Evolutionary conservation across 1,284 basidiomycete species (phyloP), one percentile per base, ranked within the genome.

Genomic region (Papiliotrema laurentii): DNA sequence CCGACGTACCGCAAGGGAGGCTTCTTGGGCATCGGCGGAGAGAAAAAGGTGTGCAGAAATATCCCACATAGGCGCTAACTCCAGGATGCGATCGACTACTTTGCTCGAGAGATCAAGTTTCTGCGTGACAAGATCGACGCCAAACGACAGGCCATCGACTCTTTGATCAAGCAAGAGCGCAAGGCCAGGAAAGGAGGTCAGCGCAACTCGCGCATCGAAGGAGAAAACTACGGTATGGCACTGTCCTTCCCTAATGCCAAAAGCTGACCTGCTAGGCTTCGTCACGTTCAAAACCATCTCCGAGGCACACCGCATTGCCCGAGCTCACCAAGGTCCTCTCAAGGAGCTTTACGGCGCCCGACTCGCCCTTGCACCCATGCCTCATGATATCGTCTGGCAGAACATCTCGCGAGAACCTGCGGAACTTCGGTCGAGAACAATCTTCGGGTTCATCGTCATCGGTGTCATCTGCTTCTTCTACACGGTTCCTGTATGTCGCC

Each of bases 221-320:
- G 89, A 2, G 89, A 94, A 73, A 88, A 83, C 66, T 94, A 92
- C 70, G 92, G 75, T 51, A 59, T 26, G n/a, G n/a, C n/a, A n/a
- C n/a, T n/a, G 58, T 43, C 14, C 14, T 7, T 7, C 33, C 6
- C 19, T 3, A 2, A 2, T 11, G 16, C 19, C 9, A 4, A 2
- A 1, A 14, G 43, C 37, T 45, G 46, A 37, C 14, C 33, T 35
- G 25, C 31, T 27, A 66, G 66, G 89, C 14, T 94, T 94, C 68
- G 89, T 91, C 2, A 91, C 89, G 21, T 87, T 96, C 83, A 90
- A 88, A 44, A 85, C 90, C 0, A 87, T 96, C 10, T 85, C 89
- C 0, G 93, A 91, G 62, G 90, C 92, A 0, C 73, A 75, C 55
- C 64, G 73, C 5, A 75, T 76, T 45, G 72, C 72, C 24, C 56